Conservation (phyloP, 257 asterid genomes). For the Salvia miltiorrhiza region DNA sequence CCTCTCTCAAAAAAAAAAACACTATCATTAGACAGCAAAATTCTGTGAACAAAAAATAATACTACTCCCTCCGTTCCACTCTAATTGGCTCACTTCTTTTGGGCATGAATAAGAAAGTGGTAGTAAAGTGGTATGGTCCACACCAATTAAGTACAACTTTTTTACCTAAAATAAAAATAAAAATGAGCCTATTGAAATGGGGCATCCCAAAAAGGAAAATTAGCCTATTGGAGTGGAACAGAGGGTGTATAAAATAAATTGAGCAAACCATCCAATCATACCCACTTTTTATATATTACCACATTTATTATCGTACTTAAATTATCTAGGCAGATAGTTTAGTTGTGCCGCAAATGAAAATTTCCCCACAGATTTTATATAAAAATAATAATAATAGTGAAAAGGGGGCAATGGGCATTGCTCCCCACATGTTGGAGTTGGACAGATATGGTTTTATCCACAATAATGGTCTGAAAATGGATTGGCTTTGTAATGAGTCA, state of each 20-base stretch:
- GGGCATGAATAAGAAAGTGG: too few relatives aligned
- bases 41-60: too few relatives aligned
- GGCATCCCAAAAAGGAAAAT: too few relatives aligned
- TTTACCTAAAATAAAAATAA: too few relatives aligned
- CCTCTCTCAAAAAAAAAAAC: too few relatives aligned
- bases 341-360: neutral
- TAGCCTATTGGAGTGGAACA: too few relatives aligned
- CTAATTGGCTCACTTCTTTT: too few relatives aligned
- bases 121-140: too few relatives aligned
- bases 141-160: too few relatives aligned
- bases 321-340: neutral
- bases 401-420: neutral
- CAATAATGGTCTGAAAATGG: slow-evolving; percentile 12
- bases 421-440: slow-evolving; percentile 36
- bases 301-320: neutral
- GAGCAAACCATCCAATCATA: neutral
- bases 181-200: too few relatives aligned
- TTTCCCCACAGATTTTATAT: neutral
- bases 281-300: too few relatives aligned
- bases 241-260: neutral
- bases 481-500: neutral
- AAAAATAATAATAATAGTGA: neutral
- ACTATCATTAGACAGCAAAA: neutral
- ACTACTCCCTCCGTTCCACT: too few relatives aligned
- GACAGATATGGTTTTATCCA: slow-evolving; percentile 16